Evolutionary conservation across 176 grass and related monocot species (phyloP).

Genomic region (Eragrostis curvula): DNA sequence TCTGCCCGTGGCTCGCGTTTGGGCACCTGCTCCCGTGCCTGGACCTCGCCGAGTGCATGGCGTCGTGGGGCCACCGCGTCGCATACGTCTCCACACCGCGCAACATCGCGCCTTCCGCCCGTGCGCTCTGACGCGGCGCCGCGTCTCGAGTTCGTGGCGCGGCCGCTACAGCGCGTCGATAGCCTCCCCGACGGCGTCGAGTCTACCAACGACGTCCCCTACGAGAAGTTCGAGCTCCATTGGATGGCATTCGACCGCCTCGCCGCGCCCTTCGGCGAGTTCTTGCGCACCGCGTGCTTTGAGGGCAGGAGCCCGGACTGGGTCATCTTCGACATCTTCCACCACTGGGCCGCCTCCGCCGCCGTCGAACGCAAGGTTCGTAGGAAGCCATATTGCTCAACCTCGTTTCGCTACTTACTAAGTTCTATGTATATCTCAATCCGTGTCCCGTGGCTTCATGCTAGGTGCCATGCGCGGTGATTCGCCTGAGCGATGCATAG

Average conservation of each 20-base stretch:
- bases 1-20: conserved; percentile 11
- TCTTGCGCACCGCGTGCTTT: too few species aligned
- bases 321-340: too few species aligned
- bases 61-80: not conserved
- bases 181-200: conserved; percentile 5
- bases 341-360: too few species aligned
- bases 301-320: too few species aligned
- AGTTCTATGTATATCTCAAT: not conserved
- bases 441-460: not conserved
- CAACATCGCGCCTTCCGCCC: not conserved
- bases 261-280: not conserved
- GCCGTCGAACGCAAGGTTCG: too few species aligned
- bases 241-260: not conserved
- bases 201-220: not conserved
- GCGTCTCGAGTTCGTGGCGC: not conserved
- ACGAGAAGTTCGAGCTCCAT: not conserved
- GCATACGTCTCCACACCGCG: not conserved
- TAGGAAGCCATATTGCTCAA: too few species aligned
- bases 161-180: not conserved
- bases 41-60: not conserved
- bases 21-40: conserved; percentile 2
- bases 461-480: conserved; percentile 23
- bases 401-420: too few species aligned
- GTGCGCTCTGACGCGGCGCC: not conserved
- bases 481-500: not conserved